Percentiles rank a stretch among this genome's conserved stretches.
Evolutionary conservation across 768 basidiomycete species (phyloP).

Genomic region (Clitopilus passeckerianus): DNA sequence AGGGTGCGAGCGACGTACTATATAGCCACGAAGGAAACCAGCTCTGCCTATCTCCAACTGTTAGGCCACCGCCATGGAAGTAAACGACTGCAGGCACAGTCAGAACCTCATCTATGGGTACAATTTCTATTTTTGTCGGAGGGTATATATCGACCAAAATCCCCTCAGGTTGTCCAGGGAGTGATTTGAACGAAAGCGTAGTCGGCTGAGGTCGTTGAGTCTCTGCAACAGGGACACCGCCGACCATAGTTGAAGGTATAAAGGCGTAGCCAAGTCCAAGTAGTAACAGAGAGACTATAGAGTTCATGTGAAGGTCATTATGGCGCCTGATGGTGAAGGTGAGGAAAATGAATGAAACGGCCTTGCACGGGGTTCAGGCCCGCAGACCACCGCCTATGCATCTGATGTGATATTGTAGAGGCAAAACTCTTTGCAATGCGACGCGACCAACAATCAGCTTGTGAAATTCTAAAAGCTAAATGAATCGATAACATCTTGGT

Average conservation of each 20-base stretch:
- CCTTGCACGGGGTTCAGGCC: no score
- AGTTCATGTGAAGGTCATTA: no score
- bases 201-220: neutral
- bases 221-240: neutral
- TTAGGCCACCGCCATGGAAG: constrained; percentile 54
- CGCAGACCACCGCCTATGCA: no score
- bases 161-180: neutral
- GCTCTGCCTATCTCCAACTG: constrained; percentile 50
- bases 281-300: neutral
- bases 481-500: neutral
- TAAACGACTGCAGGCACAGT: constrained; percentile 33
- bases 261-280: neutral
- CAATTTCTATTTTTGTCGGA: constrained; percentile 16
- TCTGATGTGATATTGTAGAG: no score
- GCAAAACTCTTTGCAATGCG: no score
- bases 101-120: constrained; percentile 14
- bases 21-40: constrained; percentile 69
- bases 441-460: neutral
- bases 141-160: neutral
- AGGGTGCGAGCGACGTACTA: constrained; percentile 27
- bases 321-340: no score
- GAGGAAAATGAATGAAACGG: no score
- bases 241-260: neutral
- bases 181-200: neutral
- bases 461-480: neutral